Evolutionary conservation across 768 basidiomycete genomes (phyloP).

Genomic region (Tylopilus vinaceipallidus): DNA sequence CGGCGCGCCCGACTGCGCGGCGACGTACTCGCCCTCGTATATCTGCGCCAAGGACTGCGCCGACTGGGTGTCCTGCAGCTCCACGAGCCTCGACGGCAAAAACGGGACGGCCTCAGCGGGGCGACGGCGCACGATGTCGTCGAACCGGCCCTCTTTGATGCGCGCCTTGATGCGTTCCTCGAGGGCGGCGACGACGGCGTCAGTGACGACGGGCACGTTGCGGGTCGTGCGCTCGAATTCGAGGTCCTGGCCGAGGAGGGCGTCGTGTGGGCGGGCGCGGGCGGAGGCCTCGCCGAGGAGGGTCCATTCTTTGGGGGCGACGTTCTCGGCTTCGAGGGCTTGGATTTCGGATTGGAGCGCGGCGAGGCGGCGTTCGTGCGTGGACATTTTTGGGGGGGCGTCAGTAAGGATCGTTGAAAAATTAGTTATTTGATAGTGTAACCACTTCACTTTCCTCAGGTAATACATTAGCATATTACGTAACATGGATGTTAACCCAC

Average conservation of each 20-base stretch:
- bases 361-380: conserved; percentile 73
- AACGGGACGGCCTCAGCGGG: conserved; percentile 79
- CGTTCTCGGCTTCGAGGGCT: conserved; percentile 80
- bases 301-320: conserved; percentile 89
- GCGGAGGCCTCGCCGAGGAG: conserved; percentile 88
- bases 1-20: conserved; percentile 51
- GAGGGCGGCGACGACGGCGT: conserved; percentile 74
- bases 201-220: conserved; percentile 84
- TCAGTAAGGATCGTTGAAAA: too few species aligned
- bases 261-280: conserved; percentile 82
- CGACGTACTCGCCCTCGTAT: conserved; percentile 89
- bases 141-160: conserved; percentile 81
- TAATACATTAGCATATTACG: too few species aligned
- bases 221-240: conserved; percentile 93
- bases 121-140: conserved; percentile 87
- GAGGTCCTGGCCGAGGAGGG: conserved; percentile 88
- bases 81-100: conserved; percentile 85
- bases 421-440: too few species aligned
- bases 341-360: conserved; percentile 77
- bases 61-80: conserved; percentile 87
- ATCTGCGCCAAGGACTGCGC: conserved; percentile 90
- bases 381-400: conserved; percentile 19
- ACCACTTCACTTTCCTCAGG: too few species aligned
- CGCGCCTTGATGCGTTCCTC: conserved; percentile 91
- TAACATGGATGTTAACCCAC: too few species aligned